These are phyloP conservation scores for Exophiala sideris DNA, from an alignment of 2,329 filamentous ascomycete species.

Conservation along the genomic window DNA sequence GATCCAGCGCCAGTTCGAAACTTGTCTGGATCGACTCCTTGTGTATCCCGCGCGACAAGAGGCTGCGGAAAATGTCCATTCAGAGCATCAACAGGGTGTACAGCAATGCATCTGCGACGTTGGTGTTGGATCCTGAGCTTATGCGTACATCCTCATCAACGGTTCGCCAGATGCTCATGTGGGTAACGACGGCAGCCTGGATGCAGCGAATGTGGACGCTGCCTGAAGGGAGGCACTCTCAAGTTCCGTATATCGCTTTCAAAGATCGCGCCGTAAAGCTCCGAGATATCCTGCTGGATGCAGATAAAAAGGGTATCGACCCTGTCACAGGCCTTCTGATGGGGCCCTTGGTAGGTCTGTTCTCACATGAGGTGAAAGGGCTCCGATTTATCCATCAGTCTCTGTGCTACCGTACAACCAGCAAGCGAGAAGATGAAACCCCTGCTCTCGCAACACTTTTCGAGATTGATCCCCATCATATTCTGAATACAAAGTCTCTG, in stretches of 20 bases:
- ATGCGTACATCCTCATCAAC: background rate
- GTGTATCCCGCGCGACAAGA: slow-evolving; percentile 2
- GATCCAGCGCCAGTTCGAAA: background rate
- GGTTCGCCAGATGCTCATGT: slow-evolving; percentile 1
- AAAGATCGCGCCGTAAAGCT: background rate
- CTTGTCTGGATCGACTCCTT: slow-evolving; percentile 11
- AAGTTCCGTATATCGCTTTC: background rate
- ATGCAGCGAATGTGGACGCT: slow-evolving; percentile 13
- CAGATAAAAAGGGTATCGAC: background rate
- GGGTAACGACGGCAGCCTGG: slow-evolving; percentile 7
- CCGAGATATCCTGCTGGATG: background rate
- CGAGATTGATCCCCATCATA: background rate
- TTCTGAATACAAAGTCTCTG: background rate
- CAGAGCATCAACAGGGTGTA: slow-evolving; percentile 9
- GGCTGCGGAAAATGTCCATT: slow-evolving; percentile 9
- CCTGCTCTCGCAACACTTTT: slow-evolving; percentile 7
- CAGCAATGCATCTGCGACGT: slow-evolving; percentile 2
- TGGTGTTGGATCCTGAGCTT: slow-evolving; percentile 7
- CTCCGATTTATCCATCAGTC: slow-evolving; percentile 4
- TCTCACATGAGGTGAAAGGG: background rate
- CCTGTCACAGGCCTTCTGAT: background rate
- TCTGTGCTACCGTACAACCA: slow-evolving; percentile 4
- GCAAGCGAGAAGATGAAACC: slow-evolving; percentile 4
- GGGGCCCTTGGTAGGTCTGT: background rate
- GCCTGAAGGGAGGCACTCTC: slow-evolving; percentile 6